phyloP scores from a whole-genome alignment of 2,329 filamentous ascomycete genomes.

The Colletotrichum theobromicola region DNA sequence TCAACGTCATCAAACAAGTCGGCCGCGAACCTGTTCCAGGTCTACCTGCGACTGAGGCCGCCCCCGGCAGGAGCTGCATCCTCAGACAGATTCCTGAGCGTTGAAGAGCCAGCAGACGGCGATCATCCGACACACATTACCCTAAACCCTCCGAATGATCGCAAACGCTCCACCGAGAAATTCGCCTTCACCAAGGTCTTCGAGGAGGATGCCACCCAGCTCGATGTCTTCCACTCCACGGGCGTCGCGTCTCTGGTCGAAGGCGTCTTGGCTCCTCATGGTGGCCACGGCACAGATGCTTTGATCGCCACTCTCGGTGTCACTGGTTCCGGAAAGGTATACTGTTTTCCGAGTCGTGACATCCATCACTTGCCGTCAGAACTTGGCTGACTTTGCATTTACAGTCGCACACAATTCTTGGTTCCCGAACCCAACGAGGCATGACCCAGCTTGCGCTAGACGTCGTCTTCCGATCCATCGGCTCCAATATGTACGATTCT shows the following conservation, averaged over 20 bases:
- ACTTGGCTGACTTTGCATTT: background rate
- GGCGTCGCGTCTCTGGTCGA: conserved; percentile 78
- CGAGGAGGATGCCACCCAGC: conserved; percentile 81
- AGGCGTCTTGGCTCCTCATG: conserved; percentile 76
- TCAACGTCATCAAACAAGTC: conserved; percentile 15
- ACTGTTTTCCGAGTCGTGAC: background rate
- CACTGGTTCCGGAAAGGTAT: conserved; percentile 93
- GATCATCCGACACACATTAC: conserved; percentile 71
- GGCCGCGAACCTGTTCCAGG: conserved; percentile 75
- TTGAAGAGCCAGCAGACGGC: conserved; percentile 63
- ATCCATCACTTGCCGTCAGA: background rate
- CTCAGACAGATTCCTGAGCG: conserved; percentile 76
- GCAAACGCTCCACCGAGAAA: conserved; percentile 87
- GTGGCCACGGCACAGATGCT: conserved; percentile 84
- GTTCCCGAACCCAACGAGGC: conserved; percentile 84
- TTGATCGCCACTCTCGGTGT: conserved; percentile 91
- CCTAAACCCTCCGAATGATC: conserved; percentile 81
- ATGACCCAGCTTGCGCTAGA: conserved; percentile 92
- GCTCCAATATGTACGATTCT: conserved; percentile 69
- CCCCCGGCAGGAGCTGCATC: conserved; percentile 50
- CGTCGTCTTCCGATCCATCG: conserved; percentile 83
- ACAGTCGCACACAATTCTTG: conserved; percentile 94
- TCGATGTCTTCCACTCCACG: conserved; percentile 85
- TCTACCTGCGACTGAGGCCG: conserved; percentile 86
- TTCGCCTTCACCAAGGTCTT: conserved; percentile 96